Base-by-base conservation (phyloP, 345 rosid species). In the Hirschfeldia incana region DNA sequence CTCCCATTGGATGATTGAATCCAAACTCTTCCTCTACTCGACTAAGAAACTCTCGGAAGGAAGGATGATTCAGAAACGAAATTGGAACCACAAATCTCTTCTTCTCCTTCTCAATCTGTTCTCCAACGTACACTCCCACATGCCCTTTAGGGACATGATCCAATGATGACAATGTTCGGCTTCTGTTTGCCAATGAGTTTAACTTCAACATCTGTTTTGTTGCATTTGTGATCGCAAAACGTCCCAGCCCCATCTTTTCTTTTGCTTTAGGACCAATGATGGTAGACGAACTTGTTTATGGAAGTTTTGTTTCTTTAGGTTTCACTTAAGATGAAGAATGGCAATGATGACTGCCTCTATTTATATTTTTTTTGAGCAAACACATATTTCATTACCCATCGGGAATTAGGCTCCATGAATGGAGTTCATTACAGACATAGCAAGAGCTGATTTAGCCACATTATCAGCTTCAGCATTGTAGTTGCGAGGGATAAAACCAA, bases 21-120 rank as follows among this genome's bases (percentile, higher is more conserved):
- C 86, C 88, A 37, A 84, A 85, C 83, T 88, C 89, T 62, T 88
- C 88, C 70, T 88, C 86, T 27, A 84, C 86, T 63, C 67, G 32
- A 17, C 82, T 78, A n/a, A 88, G 84, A 59, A 86, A 80, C 68
- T 78, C 81, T 73, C 57, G 69, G 17, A 86, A 85, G 0, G 75
- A 83, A 70, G 88, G 86, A 5, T 86, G 82, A 68, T 86, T 85
- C 80, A 86, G 61, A 71, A 53, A 83, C 26, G 88, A 78, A 1
- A 86, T 69, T 17, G 85, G 86, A 58, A 88, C 84, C 69, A 85
- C 77, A 36, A 83, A 86, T 62, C 85, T 70, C 78, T 65, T 86
- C 72, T 65, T 79, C 72, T 83, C 81, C 46, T 70, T 68, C 62
- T 84, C 82, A n/a, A 76, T 61, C 27, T 77, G 28, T 73, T 86